Evolutionary conservation across 1,139 yeast species (phyloP).

Genomic region (Protomyces inundatus): DNA sequence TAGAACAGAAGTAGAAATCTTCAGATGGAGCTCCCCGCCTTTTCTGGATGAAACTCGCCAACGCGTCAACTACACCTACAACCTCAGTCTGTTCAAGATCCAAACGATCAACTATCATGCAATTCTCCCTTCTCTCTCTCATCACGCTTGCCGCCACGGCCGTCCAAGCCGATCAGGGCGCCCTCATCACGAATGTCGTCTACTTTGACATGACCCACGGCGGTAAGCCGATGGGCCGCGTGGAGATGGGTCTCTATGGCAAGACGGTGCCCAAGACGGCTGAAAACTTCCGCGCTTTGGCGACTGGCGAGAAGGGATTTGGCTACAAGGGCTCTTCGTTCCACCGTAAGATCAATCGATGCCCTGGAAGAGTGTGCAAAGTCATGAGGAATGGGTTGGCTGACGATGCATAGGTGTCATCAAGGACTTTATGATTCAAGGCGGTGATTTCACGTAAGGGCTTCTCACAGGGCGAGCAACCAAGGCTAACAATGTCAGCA

Average conservation of each 20-base stretch:
- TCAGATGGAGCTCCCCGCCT: no score
- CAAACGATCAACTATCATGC: neutral
- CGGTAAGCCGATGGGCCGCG: conserved; percentile 63
- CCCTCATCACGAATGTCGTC: conserved; percentile 43
- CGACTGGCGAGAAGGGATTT: conserved; percentile 81
- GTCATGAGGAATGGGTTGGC: neutral
- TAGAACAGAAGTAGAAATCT: no score
- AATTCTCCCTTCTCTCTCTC: neutral
- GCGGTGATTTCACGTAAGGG: conserved; percentile 90
- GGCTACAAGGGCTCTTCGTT: conserved; percentile 71
- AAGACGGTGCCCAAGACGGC: conserved; percentile 91
- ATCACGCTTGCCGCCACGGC: neutral
- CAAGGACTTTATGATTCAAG: conserved; percentile 82
- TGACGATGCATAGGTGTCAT: conserved; percentile 42
- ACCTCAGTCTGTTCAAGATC: no score
- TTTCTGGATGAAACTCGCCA: no score
- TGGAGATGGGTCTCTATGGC: conserved; percentile 73
- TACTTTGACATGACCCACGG: conserved; percentile 83
- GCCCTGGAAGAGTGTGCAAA: conserved; percentile 45
- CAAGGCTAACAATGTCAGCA: neutral
- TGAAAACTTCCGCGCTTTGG: conserved; percentile 83
- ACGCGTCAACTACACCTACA: no score
- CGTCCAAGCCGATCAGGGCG: conserved; percentile 23
- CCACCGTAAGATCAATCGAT: conserved; percentile 66
- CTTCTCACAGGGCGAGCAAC: conserved; percentile 25